phyloP scores from a whole-genome alignment of 176 grass and related monocot genomes.

The Puccinellia tenuiflora region DNA sequence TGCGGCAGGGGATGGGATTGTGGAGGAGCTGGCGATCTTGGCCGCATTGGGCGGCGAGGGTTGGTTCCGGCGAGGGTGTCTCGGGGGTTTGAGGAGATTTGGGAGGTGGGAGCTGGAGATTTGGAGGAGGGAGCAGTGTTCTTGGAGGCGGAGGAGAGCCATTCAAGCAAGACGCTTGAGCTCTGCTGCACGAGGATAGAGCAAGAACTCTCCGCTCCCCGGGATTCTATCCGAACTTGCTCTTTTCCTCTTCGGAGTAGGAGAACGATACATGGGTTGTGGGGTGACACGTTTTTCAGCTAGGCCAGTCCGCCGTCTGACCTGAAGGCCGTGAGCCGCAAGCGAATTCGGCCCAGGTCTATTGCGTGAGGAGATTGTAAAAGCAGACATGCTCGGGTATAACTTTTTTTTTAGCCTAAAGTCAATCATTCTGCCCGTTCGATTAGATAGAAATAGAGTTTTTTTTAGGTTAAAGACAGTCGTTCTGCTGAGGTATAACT shows the following conservation, averaged over 20 bases:
- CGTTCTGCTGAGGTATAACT: too few relatives aligned
- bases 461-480: too few relatives aligned
- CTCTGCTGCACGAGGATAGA: constrained; percentile 19
- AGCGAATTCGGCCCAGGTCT: too few relatives aligned
- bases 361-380: too few relatives aligned
- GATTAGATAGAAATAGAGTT: too few relatives aligned
- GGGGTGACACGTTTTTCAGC: too few relatives aligned
- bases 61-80: neutral
- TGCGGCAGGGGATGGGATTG: neutral
- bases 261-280: too few relatives aligned
- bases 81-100: neutral
- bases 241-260: neutral
- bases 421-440: too few relatives aligned
- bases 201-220: neutral
- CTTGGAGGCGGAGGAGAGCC: constrained; percentile 43
- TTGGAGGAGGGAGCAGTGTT: constrained; percentile 32
- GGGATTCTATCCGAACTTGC: neutral
- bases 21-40: neutral
- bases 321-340: too few relatives aligned
- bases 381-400: too few relatives aligned
- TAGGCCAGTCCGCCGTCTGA: too few relatives aligned
- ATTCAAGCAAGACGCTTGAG: constrained; percentile 29
- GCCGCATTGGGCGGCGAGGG: constrained; percentile 13
- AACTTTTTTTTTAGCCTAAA: too few relatives aligned
- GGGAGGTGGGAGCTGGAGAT: constrained; percentile 14